Conservation (phyloP, 345 rosid species). For the Linum usitatissimum region DNA sequence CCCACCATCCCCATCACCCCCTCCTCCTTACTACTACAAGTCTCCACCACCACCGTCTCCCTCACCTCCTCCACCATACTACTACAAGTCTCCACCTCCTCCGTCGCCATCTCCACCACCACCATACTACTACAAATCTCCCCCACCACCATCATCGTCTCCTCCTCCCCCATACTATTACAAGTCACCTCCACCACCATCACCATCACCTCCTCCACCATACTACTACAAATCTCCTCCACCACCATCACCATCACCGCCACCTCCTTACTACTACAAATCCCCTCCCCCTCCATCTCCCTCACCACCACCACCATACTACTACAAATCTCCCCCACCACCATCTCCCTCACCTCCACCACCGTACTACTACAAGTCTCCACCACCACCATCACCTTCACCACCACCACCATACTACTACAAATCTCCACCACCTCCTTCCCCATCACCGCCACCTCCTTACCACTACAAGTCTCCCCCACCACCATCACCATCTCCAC, state of each 20-base stretch:
- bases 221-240: constrained; percentile 32
- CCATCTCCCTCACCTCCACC: constrained; percentile 12
- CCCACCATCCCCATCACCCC: constrained; percentile 28
- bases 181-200: constrained; percentile 32
- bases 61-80: constrained; percentile 18
- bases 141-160: constrained; percentile 28
- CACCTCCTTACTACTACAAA: constrained; percentile 30
- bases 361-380: constrained; percentile 19
- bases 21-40: constrained; percentile 17
- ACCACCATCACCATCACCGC: constrained; percentile 25
- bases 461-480: constrained; percentile 15
- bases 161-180: constrained; percentile 23
- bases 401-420: constrained; percentile 9
- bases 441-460: constrained; percentile 2
- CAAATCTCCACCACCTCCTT: constrained; percentile 12
- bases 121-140: constrained; percentile 28
- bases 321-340: constrained; percentile 22
- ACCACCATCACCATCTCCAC: constrained; percentile 3
- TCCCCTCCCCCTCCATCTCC: not conserved
- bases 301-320: not conserved
- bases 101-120: constrained; percentile 19
- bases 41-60: constrained; percentile 33
- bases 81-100: constrained; percentile 27
- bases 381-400: constrained; percentile 11
- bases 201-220: not conserved